A percentile compares a stretch with the other conserved stretches of the same genome.
Conservation (phyloP, 2,329 filamentous ascomycete genomes). For the Microcyclospora tardicrescens region DNA sequence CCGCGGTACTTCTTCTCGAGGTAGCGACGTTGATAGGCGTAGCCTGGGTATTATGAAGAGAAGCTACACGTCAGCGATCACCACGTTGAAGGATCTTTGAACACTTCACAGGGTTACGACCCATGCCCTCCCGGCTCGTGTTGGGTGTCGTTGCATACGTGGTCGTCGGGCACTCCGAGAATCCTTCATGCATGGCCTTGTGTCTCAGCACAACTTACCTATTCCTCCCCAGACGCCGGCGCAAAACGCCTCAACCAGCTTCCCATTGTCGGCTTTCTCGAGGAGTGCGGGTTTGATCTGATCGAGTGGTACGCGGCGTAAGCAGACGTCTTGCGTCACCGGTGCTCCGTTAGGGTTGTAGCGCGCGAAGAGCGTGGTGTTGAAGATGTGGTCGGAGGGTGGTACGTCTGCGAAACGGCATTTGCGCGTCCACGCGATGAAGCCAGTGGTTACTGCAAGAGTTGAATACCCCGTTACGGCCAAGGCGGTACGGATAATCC, state of each 20-base stretch:
- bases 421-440: conserved; percentile 41
- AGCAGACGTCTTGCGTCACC: conserved; percentile 49
- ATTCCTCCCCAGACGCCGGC: conserved; percentile 53
- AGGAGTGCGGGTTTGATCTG: conserved; percentile 54
- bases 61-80: not conserved
- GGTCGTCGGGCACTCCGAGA: no score
- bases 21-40: conserved; percentile 44
- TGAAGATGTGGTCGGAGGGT: conserved; percentile 49
- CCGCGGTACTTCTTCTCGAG: conserved; percentile 46
- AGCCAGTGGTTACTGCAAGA: conserved; percentile 37
- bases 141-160: no score
- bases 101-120: no score
- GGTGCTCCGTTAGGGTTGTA: conserved; percentile 53
- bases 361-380: conserved; percentile 41
- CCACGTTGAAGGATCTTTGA: no score
- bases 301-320: conserved; percentile 48
- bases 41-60: conserved; percentile 31
- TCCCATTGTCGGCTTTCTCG: conserved; percentile 34
- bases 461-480: conserved; percentile 21
- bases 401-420: conserved; percentile 47
- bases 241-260: conserved; percentile 53
- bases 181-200: not conserved
- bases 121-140: no score
- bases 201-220: conserved; percentile 34
- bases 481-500: conserved; percentile 18